Percentiles rank a stretch among this genome's conserved stretches.
Evolutionary conservation across 192 early-diverging fungal genomes (phyloP).

Genomic region (Geranomyces michiganensis): DNA sequence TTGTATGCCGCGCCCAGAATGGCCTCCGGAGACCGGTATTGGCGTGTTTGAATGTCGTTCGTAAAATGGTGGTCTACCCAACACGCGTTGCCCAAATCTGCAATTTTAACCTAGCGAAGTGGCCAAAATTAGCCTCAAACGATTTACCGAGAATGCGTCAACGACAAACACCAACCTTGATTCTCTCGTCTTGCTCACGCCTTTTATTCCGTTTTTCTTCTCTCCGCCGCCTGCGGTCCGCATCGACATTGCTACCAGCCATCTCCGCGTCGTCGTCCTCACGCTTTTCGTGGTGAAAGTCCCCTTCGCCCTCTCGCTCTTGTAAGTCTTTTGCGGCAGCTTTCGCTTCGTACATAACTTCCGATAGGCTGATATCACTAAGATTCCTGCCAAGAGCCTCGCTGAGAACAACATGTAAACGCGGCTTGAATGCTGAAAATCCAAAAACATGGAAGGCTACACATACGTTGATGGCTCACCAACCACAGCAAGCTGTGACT

Average conservation of each 20-base stretch:
- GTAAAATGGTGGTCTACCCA: conserved; percentile 97
- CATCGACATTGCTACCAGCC: conserved; percentile 8
- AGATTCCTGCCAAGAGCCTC: conserved; percentile 64
- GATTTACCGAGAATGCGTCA: not conserved
- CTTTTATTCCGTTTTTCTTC: conserved; percentile 37
- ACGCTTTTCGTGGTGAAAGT: conserved; percentile 19
- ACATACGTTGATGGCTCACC: conserved; percentile 21
- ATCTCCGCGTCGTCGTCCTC: conserved; percentile 16
- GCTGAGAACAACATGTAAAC: conserved; percentile 17
- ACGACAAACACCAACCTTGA: conserved; percentile 22
- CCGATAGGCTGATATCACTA: conserved; percentile 68
- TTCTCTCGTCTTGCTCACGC: conserved; percentile 43
- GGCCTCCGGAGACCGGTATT: conserved; percentile 95
- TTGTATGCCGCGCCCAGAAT: conserved; percentile 89
- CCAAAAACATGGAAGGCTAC: not conserved
- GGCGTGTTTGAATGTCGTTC: conserved; percentile 94
- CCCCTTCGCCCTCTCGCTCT: conserved; percentile 35
- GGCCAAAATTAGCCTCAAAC: not conserved
- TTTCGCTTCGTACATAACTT: conserved; percentile 38
- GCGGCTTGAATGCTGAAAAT: no score
- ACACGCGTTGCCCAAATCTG: conserved; percentile 95
- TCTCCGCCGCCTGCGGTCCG: conserved; percentile 37
- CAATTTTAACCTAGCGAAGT: conserved; percentile 80
- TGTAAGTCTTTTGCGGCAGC: conserved; percentile 30
- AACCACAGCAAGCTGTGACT: not conserved